These are phyloP conservation scores for Hymenoscyphus linearis DNA, from an alignment of 2,329 filamentous ascomycete genomes.

Conservation along the genomic window DNA sequence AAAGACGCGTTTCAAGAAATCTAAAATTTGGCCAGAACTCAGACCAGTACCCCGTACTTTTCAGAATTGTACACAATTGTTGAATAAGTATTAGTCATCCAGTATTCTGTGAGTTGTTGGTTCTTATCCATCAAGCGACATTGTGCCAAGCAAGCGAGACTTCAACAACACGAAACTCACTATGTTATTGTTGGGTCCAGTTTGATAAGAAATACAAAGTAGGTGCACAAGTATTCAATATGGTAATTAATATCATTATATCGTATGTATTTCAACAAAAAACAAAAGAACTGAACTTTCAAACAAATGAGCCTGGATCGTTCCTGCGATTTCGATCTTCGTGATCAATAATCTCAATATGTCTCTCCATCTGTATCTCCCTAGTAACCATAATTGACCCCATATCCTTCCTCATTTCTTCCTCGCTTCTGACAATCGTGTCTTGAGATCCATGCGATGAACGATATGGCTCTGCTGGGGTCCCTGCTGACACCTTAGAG, in stretches of 20 bases:
- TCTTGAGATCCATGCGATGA: neutral
- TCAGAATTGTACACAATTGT: too few relatives aligned
- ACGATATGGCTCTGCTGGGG: neutral
- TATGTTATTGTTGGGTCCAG: too few relatives aligned
- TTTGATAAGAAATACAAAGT: too few relatives aligned
- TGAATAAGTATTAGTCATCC: too few relatives aligned
- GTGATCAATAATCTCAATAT: neutral
- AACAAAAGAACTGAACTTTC: neutral
- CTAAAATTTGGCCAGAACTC: too few relatives aligned
- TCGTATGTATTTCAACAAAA: neutral
- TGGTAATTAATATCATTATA: neutral
- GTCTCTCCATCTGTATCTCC: neutral
- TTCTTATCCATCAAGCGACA: too few relatives aligned
- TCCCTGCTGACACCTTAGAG: neutral
- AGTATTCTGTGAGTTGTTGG: too few relatives aligned
- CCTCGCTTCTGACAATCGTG: neutral
- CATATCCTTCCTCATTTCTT: neutral
- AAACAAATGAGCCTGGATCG: neutral
- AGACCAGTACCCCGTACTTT: too few relatives aligned
- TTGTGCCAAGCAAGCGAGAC: too few relatives aligned
- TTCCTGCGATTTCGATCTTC: neutral
- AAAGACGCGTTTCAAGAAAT: too few relatives aligned
- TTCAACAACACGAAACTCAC: too few relatives aligned
- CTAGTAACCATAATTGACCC: neutral
- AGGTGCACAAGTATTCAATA: neutral